These are phyloP conservation scores for Earliella scabrosa DNA, from an alignment of 1,284 basidiomycete genomes.

Conservation along the genomic window DNA sequence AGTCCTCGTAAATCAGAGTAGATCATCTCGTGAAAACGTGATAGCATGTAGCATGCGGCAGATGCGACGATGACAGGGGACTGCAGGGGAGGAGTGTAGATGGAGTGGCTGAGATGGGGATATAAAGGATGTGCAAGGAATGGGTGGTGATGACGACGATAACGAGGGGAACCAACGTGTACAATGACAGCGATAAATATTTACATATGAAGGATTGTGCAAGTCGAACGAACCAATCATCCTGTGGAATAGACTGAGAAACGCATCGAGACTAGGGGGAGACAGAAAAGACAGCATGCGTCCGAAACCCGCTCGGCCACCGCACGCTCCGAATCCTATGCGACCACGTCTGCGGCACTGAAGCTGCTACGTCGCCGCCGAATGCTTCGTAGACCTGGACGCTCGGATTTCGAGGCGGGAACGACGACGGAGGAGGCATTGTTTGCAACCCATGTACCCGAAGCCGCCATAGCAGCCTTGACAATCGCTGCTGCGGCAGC, in stretches of 20 bases:
- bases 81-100: background rate
- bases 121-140: conserved; percentile 11
- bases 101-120: background rate
- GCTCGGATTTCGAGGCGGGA: conserved; percentile 66
- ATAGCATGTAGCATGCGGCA: conserved; percentile 14
- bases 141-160: conserved; percentile 6
- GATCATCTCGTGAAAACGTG: conserved; percentile 20
- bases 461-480: conserved; percentile 36
- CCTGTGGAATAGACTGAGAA: background rate
- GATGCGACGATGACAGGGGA: background rate
- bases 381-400: conserved; percentile 71
- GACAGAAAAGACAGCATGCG: background rate
- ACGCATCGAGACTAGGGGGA: background rate
- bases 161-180: conserved; percentile 8
- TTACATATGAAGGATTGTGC: conserved; percentile 21
- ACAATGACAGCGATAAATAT: conserved; percentile 28
- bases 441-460: conserved; percentile 75
- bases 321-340: conserved; percentile 38
- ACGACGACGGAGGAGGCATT: conserved; percentile 70
- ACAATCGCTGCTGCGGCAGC: conserved; percentile 36
- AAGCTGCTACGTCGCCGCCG: conserved; percentile 81
- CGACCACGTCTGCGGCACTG: conserved; percentile 80
- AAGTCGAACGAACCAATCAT: background rate
- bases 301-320: conserved; percentile 15
- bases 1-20: conserved; percentile 21